phyloP scores from a whole-genome alignment of 768 basidiomycete genomes.

The Daedaleopsis sinensis region DNA sequence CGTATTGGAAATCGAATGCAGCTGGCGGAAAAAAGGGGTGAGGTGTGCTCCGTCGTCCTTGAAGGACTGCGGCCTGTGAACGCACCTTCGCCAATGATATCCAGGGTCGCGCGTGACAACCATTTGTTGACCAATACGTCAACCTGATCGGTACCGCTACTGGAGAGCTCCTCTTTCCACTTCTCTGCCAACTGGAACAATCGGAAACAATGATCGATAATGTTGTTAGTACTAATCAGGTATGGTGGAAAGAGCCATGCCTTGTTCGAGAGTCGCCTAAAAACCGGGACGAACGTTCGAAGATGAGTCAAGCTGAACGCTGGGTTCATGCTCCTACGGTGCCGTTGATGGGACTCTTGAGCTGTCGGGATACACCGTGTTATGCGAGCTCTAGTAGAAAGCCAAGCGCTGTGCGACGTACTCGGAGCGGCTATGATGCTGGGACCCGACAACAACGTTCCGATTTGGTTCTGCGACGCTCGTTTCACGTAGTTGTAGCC shows the following conservation, averaged over 20 bases:
- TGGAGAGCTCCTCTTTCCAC: constrained; percentile 22
- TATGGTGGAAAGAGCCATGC: neutral
- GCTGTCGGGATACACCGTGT: neutral
- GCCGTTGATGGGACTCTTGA: constrained; percentile 16
- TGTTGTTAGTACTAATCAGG: too few relatives aligned
- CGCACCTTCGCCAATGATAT: constrained; percentile 27
- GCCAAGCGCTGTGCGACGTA: neutral
- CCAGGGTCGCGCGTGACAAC: constrained; percentile 23
- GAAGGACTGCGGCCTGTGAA: neutral
- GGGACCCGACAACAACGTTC: constrained; percentile 1
- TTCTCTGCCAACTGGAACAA: constrained; percentile 22
- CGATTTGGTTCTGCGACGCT: constrained; percentile 3
- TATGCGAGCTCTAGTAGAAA: too few relatives aligned
- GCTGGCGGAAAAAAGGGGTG: neutral
- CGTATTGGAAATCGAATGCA: constrained; percentile 24
- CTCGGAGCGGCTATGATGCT: constrained; percentile 3
- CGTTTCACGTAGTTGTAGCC: constrained; percentile 29
- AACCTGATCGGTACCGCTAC: neutral
- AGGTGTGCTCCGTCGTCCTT: too few relatives aligned
- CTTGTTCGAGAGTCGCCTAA: constrained; percentile 18
- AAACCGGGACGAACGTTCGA: constrained; percentile 21
- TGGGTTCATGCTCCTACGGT: constrained; percentile 24
- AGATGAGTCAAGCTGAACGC: constrained; percentile 23
- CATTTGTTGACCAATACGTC: constrained; percentile 15
- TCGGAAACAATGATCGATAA: too few relatives aligned